phyloP scores from a whole-genome alignment of 225 moss, liverwort and hornwort genomes.

The Ulota crispa region DNA sequence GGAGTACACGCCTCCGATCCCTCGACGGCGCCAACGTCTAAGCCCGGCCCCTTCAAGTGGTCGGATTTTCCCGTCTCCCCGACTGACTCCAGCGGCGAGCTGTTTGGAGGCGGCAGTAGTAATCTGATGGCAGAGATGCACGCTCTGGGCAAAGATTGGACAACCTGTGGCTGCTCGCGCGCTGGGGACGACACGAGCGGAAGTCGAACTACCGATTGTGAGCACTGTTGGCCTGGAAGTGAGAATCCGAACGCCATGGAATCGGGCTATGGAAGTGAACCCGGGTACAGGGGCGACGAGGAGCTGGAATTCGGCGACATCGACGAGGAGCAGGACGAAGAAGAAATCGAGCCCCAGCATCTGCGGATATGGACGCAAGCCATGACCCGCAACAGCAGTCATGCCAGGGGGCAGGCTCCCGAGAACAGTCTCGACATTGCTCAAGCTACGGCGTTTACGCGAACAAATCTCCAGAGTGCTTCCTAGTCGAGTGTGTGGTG shows the following conservation, averaged over 20 bases:
- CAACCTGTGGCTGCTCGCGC: constrained; percentile 36
- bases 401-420: background rate
- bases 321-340: constrained; percentile 60
- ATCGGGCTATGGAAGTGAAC: constrained; percentile 60
- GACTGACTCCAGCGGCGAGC: constrained; percentile 59
- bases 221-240: constrained; percentile 45
- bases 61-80: constrained; percentile 55
- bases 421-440: constrained; percentile 3
- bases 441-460: constrained; percentile 13
- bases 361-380: constrained; percentile 53
- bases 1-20: constrained; percentile 54
- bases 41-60: constrained; percentile 57
- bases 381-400: constrained; percentile 25
- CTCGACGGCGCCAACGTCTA: constrained; percentile 56
- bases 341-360: constrained; percentile 54
- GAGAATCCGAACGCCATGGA: constrained; percentile 39
- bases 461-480: background rate
- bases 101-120: constrained; percentile 41
- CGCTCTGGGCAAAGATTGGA: constrained; percentile 48
- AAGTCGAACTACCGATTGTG: constrained; percentile 28
- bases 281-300: constrained; percentile 56
- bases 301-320: constrained; percentile 54
- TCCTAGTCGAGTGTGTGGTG: background rate
- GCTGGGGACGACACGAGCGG: constrained; percentile 13
- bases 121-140: constrained; percentile 40